phyloP scores from a whole-genome alignment of 2,329 filamentous ascomycete species.

The Fusarium bulbicola region DNA sequence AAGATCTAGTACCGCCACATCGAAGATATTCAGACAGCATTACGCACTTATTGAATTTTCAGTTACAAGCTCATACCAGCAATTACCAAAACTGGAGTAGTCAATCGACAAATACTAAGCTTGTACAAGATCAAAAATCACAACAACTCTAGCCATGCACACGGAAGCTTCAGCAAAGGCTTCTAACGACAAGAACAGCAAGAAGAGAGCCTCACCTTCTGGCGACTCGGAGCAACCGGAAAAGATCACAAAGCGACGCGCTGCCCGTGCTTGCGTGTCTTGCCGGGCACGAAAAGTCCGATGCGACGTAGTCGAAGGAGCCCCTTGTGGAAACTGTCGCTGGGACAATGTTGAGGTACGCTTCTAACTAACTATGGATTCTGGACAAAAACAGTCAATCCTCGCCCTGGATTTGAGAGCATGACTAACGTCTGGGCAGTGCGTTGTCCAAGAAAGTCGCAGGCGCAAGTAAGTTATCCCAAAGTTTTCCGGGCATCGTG shows the following conservation, averaged over 20 bases:
- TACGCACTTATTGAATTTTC: background rate
- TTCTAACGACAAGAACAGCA: conserved; percentile 43
- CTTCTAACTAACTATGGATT: background rate
- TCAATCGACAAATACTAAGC: background rate
- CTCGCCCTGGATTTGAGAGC: conserved; percentile 10
- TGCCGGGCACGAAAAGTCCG: conserved; percentile 91
- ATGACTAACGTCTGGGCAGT: conserved; percentile 50
- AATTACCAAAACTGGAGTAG: background rate
- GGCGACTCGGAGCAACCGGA: conserved; percentile 46
- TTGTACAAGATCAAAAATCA: background rate
- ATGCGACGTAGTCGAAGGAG: conserved; percentile 91
- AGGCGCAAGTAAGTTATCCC: conserved; percentile 77
- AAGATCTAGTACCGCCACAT: conserved; percentile 1
- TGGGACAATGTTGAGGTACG: conserved; percentile 76
- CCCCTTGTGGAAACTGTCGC: conserved; percentile 87
- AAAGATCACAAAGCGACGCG: conserved; percentile 77
- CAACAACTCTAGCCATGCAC: conserved; percentile 30
- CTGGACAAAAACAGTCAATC: conserved; percentile 9
- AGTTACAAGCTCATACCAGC: background rate
- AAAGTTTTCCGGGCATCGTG: conserved; percentile 8
- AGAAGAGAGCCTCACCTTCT: conserved; percentile 47
- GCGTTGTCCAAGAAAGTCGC: conserved; percentile 81
- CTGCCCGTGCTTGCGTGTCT: conserved; percentile 90
- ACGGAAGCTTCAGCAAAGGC: conserved; percentile 38
- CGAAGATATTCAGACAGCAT: conserved; percentile 1